Evolutionary conservation across 768 basidiomycete genomes (phyloP).

Genomic region (Lactifluus subvellereus): DNA sequence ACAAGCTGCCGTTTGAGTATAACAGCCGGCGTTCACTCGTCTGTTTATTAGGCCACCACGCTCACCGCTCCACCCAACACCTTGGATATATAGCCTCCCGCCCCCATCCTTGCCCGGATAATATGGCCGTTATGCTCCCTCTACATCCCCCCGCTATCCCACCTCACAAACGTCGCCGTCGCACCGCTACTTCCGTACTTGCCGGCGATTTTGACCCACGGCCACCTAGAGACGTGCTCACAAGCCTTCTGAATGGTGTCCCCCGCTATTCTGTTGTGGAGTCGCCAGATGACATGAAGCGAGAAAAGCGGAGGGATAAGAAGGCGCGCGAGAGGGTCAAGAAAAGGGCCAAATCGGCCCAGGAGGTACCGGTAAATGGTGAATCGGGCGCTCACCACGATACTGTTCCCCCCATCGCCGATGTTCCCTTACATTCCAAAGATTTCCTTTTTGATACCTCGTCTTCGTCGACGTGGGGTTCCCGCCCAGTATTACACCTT

Average conservation of each 20-base stretch:
- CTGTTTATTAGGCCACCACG: slow-evolving; percentile 25
- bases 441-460: slow-evolving; percentile 17
- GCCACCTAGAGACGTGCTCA: slow-evolving; percentile 68
- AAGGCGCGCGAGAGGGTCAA: slow-evolving; percentile 49
- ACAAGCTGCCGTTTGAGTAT: slow-evolving; percentile 19
- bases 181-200: slow-evolving; percentile 71
- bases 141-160: slow-evolving; percentile 20
- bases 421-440: slow-evolving; percentile 19
- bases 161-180: slow-evolving; percentile 37
- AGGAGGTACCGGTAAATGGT: slow-evolving; percentile 27
- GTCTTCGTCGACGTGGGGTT: slow-evolving; percentile 57
- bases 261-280: slow-evolving; percentile 58
- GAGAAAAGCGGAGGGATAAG: slow-evolving; percentile 48
- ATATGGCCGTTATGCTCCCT: slow-evolving; percentile 34
- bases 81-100: slow-evolving; percentile 5
- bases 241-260: slow-evolving; percentile 73
- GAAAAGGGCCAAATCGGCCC: slow-evolving; percentile 37
- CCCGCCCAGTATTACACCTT: slow-evolving; percentile 69
- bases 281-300: slow-evolving; percentile 51
- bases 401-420: slow-evolving; percentile 24
- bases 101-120: background rate
- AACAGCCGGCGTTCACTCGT: slow-evolving; percentile 23
- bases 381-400: slow-evolving; percentile 23
- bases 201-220: slow-evolving; percentile 68
- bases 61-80: slow-evolving; percentile 22